Conservation (phyloP, 148 eudicot species). For the Vaccinium corymbosum region DNA sequence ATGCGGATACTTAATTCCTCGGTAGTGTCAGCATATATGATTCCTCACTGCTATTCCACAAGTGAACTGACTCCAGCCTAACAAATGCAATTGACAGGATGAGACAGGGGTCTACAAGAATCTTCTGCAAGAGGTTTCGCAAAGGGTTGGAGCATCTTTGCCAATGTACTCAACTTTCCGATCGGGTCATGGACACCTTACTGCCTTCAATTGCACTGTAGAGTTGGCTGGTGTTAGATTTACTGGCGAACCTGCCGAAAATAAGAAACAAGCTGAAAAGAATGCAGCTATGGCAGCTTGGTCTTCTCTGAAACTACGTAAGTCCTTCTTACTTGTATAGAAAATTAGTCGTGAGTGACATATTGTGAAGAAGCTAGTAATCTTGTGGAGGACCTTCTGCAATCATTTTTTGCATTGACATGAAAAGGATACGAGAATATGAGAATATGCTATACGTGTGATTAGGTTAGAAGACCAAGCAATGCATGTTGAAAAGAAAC, state of each 20-base stretch:
- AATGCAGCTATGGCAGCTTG: slow-evolving; percentile 66
- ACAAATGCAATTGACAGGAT: slow-evolving; percentile 32
- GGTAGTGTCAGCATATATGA: no score
- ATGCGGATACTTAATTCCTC: not conserved
- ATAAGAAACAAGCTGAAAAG: slow-evolving; percentile 63
- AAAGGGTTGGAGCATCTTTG: slow-evolving; percentile 55
- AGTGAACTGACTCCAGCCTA: not conserved
- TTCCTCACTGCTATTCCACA: not conserved
- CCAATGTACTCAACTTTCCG: slow-evolving; percentile 45
- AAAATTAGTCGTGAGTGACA: not conserved
- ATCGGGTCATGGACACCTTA: slow-evolving; percentile 43
- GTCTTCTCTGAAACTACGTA: slow-evolving; percentile 52
- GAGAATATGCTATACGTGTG: not conserved
- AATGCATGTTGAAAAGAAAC: not conserved
- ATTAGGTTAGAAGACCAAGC: not conserved
- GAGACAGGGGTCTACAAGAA: slow-evolving; percentile 64
- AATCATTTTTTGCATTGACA: not conserved
- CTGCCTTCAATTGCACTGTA: slow-evolving; percentile 48
- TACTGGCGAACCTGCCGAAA: slow-evolving; percentile 58
- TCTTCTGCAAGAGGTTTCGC: slow-evolving; percentile 62
- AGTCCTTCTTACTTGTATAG: slow-evolving; percentile 17
- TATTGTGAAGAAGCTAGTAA: not conserved
- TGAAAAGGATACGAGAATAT: not conserved
- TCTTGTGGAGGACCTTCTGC: not conserved
- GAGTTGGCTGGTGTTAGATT: slow-evolving; percentile 51